phyloP scores from a whole-genome alignment of 179 eudicot genomes.

The Silene noctiflora region DNA sequence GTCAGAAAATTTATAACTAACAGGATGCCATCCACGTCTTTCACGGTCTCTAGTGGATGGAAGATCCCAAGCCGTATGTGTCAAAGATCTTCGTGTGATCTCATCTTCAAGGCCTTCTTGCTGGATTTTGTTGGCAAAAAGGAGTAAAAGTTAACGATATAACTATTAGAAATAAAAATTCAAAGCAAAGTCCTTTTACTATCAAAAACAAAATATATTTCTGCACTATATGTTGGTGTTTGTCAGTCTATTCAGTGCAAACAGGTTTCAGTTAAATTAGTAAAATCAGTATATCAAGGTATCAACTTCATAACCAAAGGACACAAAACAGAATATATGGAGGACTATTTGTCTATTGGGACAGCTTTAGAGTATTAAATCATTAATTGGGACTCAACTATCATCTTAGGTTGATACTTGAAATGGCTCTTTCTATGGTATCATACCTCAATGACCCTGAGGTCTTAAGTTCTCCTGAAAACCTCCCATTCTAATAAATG shows the following conservation, averaged over 20 bases:
- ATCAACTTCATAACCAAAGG: not conserved
- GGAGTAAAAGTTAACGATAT: not conserved
- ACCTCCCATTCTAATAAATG: not conserved
- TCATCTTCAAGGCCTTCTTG: conserved; percentile 77
- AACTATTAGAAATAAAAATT: not conserved
- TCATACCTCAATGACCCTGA: not conserved
- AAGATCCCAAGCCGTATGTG: conserved; percentile 87
- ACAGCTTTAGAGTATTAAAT: not conserved
- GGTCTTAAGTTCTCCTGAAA: not conserved
- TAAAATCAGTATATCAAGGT: not conserved
- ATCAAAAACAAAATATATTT: not conserved
- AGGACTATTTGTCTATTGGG: not conserved
- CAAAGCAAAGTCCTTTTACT: not conserved
- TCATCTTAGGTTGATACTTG: not conserved
- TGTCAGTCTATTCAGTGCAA: not conserved
- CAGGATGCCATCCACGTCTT: conserved; percentile 95
- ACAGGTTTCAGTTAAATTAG: not conserved
- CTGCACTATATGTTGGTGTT: not conserved
- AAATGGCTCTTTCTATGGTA: not conserved
- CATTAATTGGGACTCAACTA: too few relatives aligned
- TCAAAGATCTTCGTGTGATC: conserved; percentile 71
- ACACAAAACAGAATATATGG: not conserved
- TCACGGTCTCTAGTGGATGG: conserved; percentile 56
- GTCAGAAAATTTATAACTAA: conserved; percentile 77
- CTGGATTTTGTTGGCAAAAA: conserved; percentile 32